These are phyloP conservation scores for Colletotrichum salicis DNA, from an alignment of 2,329 filamentous ascomycete species.

Conservation along the genomic window DNA sequence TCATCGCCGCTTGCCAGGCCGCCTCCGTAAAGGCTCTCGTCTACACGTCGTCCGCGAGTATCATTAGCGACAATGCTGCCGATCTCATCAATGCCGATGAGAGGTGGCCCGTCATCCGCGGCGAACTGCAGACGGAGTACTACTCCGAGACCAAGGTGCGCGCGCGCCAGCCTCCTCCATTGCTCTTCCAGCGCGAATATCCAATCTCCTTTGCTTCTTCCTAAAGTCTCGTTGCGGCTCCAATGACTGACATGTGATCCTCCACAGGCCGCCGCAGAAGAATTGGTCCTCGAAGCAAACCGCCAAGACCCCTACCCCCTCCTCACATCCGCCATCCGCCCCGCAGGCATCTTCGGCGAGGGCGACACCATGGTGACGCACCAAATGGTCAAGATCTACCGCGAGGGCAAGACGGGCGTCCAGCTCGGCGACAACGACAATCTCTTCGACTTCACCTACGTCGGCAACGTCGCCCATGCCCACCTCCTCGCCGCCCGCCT, in stretches of 20 bases:
- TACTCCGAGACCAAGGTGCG: slow-evolving; percentile 90
- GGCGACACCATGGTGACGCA: slow-evolving; percentile 82
- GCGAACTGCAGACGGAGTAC: slow-evolving; percentile 77
- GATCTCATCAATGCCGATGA: slow-evolving; percentile 90
- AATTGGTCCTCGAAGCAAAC: slow-evolving; percentile 81
- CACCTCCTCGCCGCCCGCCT: slow-evolving; percentile 84
- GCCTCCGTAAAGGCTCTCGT: slow-evolving; percentile 83
- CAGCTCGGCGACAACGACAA: slow-evolving; percentile 80
- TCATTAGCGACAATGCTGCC: slow-evolving; percentile 82
- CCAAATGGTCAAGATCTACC: slow-evolving; percentile 78
- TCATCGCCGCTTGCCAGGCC: slow-evolving; percentile 78
- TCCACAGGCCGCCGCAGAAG: slow-evolving; percentile 77
- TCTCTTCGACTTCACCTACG: slow-evolving; percentile 73
- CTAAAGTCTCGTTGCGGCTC: neutral
- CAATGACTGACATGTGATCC: slow-evolving; percentile 6
- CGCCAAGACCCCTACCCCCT: slow-evolving; percentile 65
- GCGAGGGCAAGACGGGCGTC: slow-evolving; percentile 75
- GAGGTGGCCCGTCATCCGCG: slow-evolving; percentile 79
- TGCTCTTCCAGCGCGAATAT: neutral
- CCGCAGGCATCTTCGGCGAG: slow-evolving; percentile 90
- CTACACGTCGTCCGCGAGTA: slow-evolving; percentile 89
- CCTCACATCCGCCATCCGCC: slow-evolving; percentile 83
- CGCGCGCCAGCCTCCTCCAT: neutral
- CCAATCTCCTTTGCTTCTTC: neutral
- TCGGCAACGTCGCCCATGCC: slow-evolving; percentile 75